Evolutionary conservation across 805 yeast genomes (phyloP), one percentile per base, ranked within the genome.

Genomic region (Zygotorulaspora florentina): DNA sequence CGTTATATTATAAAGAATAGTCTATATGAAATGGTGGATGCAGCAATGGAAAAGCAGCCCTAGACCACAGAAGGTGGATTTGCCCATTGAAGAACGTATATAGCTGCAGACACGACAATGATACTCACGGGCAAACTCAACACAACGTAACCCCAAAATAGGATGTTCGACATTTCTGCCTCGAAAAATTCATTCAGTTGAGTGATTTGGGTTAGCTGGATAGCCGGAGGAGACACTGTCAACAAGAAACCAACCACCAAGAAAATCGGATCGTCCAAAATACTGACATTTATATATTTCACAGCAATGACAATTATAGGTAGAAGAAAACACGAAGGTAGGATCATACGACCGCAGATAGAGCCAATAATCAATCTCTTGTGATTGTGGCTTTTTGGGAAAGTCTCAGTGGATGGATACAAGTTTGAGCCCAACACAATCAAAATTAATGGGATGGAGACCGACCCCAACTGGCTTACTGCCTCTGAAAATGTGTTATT

Each of bases 221-320:
- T 85, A 3, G 91, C 93, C 2, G 95, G 93, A 2, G 95, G 93
- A 1, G 89, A 78, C 2, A 84, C 78, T 1, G 90, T 85, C 51
- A 85, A 73, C 26, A 85, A 73, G 58, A 85, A 85, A 9, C 87
- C 80, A 35, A 86, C 90, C 49, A 85, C 79, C 56, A 85, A 69
- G 57, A 85, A 85, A 35, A 85, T 85, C 30, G 95, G 95, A 62
- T 85, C 95, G 61, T 83, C 88, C 62, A 85, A 69, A 29, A 85
- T 83, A 42, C 88, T 80, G 15, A 81, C 73, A 27, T 76, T 76
- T 51, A 85, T 67, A 57, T 74, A 79, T 64, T 81, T 83, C 39
- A 83, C 90, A 45, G 77, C 69, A 2, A 77, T 42, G 2, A 87
- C 79, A 52, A 85, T 81, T 33, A 83, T 50, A 1, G 95, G 95